Percentiles rank a stretch among this genome's conserved stretches.
These are phyloP conservation scores for Paraphysoderma sedebokerense DNA, from an alignment of 371 early-diverging fungal genomes.

Conservation along the genomic window DNA sequence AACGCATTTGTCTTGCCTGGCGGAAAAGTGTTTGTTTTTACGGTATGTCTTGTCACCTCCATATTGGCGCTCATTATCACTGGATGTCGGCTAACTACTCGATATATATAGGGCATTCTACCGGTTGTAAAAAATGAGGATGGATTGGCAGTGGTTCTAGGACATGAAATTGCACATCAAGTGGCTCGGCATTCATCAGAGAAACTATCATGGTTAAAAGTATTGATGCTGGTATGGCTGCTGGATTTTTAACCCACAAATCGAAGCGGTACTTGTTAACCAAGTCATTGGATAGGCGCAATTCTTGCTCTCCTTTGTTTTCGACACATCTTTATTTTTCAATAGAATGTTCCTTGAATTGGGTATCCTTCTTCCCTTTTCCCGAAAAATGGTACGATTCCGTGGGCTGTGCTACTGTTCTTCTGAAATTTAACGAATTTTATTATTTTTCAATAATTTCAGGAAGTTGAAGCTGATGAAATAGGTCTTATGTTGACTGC, in stretches of 20 bases:
- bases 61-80: too few relatives aligned
- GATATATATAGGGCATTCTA: constrained; percentile 37
- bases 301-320: constrained; percentile 18
- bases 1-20: constrained; percentile 82
- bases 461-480: constrained; percentile 78
- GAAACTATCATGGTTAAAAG: constrained; percentile 53
- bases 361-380: constrained; percentile 59
- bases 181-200: constrained; percentile 65
- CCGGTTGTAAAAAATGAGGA: constrained; percentile 61
- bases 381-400: constrained; percentile 27
- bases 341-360: constrained; percentile 33
- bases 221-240: constrained; percentile 29
- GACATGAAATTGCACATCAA: constrained; percentile 79
- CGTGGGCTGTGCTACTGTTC: background rate
- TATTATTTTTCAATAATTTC: background rate
- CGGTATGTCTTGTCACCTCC: too few relatives aligned
- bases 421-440: background rate
- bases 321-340: constrained; percentile 22
- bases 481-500: constrained; percentile 79
- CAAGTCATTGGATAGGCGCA: background rate
- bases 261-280: background rate
- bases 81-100: background rate
- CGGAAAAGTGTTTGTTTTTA: constrained; percentile 85
- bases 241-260: constrained; percentile 4
- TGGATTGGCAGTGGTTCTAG: constrained; percentile 83